Conservation (phyloP, 768 basidiomycete species). For the Rubroboletus pulcherrimus region DNA sequence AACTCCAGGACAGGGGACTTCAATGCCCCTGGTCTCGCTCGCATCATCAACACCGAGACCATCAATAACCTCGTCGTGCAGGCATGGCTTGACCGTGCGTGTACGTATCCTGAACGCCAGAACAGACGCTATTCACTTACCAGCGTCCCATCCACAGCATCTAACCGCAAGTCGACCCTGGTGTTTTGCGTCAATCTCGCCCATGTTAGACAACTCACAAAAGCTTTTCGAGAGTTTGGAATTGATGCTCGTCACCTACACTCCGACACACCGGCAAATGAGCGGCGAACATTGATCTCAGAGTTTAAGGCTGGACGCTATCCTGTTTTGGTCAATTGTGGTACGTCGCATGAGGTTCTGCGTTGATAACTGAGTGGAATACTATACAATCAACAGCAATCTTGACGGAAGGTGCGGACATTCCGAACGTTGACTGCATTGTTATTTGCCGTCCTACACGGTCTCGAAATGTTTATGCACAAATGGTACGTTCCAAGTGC, state of each 20-base stretch:
- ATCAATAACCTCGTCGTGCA: slow-evolving; percentile 77
- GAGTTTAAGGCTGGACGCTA: slow-evolving; percentile 70
- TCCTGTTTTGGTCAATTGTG: slow-evolving; percentile 89
- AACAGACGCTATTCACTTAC: slow-evolving; percentile 1
- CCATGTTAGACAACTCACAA: slow-evolving; percentile 75
- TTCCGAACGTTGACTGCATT: slow-evolving; percentile 92
- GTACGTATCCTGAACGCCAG: slow-evolving; percentile 39
- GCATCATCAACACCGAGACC: slow-evolving; percentile 74
- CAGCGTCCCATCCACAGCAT: slow-evolving; percentile 26
- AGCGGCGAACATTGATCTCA: slow-evolving; percentile 61
- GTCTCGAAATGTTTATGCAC: slow-evolving; percentile 84
- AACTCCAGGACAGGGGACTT: slow-evolving; percentile 77
- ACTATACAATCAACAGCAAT: slow-evolving; percentile 46
- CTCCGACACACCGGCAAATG: slow-evolving; percentile 57
- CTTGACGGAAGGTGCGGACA: slow-evolving; percentile 91
- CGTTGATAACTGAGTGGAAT: neutral
- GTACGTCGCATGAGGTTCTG: slow-evolving; percentile 37
- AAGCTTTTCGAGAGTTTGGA: slow-evolving; percentile 66
- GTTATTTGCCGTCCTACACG: slow-evolving; percentile 85
- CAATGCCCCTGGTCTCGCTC: slow-evolving; percentile 69
- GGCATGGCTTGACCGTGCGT: slow-evolving; percentile 82
- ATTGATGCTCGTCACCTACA: slow-evolving; percentile 84
- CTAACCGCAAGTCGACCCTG: slow-evolving; percentile 76
- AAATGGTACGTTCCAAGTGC: slow-evolving; percentile 62
- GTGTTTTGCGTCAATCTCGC: slow-evolving; percentile 87